Base-by-base conservation (phyloP, 169 alveolate species). In the Cryptosporidium parvum region DNA sequence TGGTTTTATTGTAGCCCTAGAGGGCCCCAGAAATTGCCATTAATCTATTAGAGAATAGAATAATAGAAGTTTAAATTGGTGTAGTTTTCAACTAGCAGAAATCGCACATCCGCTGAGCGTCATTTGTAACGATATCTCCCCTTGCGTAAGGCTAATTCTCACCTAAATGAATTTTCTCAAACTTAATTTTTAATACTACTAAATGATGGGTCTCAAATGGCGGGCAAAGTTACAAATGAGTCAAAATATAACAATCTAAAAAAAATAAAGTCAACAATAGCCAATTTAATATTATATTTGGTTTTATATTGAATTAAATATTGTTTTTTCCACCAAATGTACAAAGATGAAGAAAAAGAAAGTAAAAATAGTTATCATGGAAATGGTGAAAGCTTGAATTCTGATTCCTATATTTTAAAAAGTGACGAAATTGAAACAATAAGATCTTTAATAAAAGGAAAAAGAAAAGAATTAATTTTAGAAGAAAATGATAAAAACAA, bases 41-140 rank as follows among this genome's bases (percentile, higher is more conserved):
- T 97, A 92, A 91, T 96, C 96, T 97, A 95, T 94, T 67, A 96
- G 95, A 93, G 56, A 96, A 94, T 94, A 94, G 91, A 91, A 93
- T 96, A 95, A 70, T 52, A 70, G 85, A 70, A 59, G 31, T 98
- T 97, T 97, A 96, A 96, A 96, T 97, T 96, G 99, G 99, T 96
- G 98, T 97, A 97, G 99, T 97, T 97, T 97, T 97, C 99, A 97
- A 97, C 98, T 97, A 97, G 99, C 99, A 97, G 96, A 94, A 93
- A 96, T 96, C 98, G 99, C 98, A 98, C 98, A 97, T 97, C 99
- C 99, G 99, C 98, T 96, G 96, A 96, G 98, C 99, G 99, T 97
- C 99, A 97, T 96, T 94, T 97, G 98, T 98, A 96, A 95, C 99
- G 99, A 97, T 96, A 96, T 95, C 96, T 97, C 99, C 99, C 99